phyloP scores from a whole-genome alignment of 108 stramenopile species.

The Discostella stelligeroides region DNA sequence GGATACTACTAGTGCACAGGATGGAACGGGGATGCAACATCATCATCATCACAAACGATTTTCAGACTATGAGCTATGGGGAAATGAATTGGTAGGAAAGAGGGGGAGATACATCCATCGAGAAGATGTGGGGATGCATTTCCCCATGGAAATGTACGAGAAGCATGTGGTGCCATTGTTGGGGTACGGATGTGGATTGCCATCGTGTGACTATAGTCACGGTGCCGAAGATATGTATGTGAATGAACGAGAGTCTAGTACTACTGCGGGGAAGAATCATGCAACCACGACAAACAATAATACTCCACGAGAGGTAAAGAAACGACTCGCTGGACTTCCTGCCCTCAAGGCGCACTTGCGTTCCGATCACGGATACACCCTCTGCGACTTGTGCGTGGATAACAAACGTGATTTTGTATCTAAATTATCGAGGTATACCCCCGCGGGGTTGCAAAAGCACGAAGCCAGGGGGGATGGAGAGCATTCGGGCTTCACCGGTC shows the following conservation, averaged over 20 bases:
- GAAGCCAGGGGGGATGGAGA: conserved; percentile 71
- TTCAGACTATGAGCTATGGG: conserved; percentile 74
- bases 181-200: conserved; percentile 59
- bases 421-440: conserved; percentile 65
- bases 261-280: conserved; percentile 7
- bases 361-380: conserved; percentile 55
- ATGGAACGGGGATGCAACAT: no score
- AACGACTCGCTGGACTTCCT: conserved; percentile 37
- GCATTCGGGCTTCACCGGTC: conserved; percentile 71
- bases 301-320: conserved; percentile 28
- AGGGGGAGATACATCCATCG: conserved; percentile 50
- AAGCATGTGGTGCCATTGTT: conserved; percentile 63
- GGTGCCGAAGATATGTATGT: conserved; percentile 43
- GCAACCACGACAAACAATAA: conserved; percentile 26
- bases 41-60: conserved; percentile 30
- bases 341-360: conserved; percentile 78
- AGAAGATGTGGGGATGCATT: conserved; percentile 82
- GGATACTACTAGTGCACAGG: background rate
- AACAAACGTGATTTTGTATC: conserved; percentile 84
- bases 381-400: conserved; percentile 82
- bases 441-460: conserved; percentile 68
- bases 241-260: conserved; percentile 6
- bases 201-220: conserved; percentile 46
- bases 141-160: conserved; percentile 60
- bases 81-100: conserved; percentile 58